Base-by-base conservation (phyloP, 139 green algal genomes). In the Zygnema cylindricum region DNA sequence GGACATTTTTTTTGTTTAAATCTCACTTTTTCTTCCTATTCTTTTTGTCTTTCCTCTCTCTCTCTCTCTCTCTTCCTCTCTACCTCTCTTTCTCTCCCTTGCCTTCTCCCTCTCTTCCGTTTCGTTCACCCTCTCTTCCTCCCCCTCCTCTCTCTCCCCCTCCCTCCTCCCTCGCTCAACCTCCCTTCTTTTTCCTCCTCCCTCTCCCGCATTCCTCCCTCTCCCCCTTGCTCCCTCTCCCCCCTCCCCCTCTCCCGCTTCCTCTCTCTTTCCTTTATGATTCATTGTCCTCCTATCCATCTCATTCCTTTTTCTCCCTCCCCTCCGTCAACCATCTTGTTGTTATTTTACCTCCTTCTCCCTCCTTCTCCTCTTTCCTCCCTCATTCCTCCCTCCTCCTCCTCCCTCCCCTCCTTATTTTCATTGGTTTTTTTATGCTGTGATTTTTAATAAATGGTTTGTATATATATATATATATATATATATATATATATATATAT, bases 371-470 rank as follows among this genome's bases (percentile, higher is more conserved):
- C 71, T 85, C 71, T 79, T 11, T 85, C 35, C 11, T 85, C 77
- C 33, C 75, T 82, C 77, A 81, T 54, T 77, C 77, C 71, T 11
- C 71, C 3, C 82, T 77, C 49, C 77, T 85, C 77, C 82, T 54
- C 71, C 77, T 85, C 77, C 82, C 71, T 79, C 71, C 38, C 71
- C n/a, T n/a, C n/a, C n/a, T n/a, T n/a, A n/a, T n/a, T n/a, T n/a
- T n/a, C n/a, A n/a, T n/a, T n/a, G n/a, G n/a, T n/a, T n/a, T n/a
- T n/a, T n/a, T n/a, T n/a, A n/a, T n/a, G n/a, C n/a, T n/a, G n/a
- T n/a, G n/a, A n/a, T n/a, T n/a, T n/a, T n/a, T n/a, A n/a, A n/a
- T n/a, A n/a, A n/a, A n/a, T n/a, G n/a, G n/a, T n/a, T n/a, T n/a
- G n/a, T n/a, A n/a, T n/a, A n/a, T n/a, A n/a, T n/a, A n/a, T n/a